A percentile compares a stretch with the other conserved stretches of the same genome.
These are phyloP conservation scores for Exophiala lecanii-corni DNA, from an alignment of 2,329 filamentous ascomycete species.

Conservation along the genomic window DNA sequence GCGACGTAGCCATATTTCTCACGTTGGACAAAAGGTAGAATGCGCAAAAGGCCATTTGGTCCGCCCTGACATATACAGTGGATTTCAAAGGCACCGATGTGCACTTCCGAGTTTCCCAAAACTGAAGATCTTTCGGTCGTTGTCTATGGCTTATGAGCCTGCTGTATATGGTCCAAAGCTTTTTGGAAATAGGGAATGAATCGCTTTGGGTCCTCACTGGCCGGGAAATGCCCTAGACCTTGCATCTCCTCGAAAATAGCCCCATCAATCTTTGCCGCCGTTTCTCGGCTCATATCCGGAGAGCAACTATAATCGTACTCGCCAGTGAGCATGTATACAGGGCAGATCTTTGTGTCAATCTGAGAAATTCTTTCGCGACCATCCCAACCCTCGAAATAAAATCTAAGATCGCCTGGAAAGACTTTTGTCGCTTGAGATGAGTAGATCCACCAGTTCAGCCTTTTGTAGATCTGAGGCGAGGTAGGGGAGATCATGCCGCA, in stretches of 20 bases:
- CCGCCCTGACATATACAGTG: too few species aligned
- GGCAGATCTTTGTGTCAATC: constrained; percentile 46
- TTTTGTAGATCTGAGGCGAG: constrained; percentile 41
- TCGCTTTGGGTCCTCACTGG: constrained; percentile 19
- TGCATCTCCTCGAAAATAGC: constrained; percentile 21
- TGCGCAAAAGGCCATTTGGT: too few species aligned
- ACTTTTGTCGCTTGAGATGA: constrained; percentile 47
- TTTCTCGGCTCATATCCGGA: constrained; percentile 14
- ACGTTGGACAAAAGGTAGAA: too few species aligned
- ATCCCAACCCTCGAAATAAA: constrained; percentile 49
- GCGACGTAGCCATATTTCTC: too few species aligned
- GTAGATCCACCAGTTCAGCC: constrained; percentile 49
- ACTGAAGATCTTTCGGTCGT: too few species aligned
- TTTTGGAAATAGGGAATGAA: constrained; percentile 19
- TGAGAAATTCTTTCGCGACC: constrained; percentile 40
- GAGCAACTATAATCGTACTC: constrained; percentile 23
- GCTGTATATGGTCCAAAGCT: constrained; percentile 18
- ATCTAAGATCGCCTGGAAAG: constrained; percentile 48
- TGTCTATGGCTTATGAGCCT: too few species aligned
- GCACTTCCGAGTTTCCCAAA: too few species aligned
- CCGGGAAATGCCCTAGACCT: constrained; percentile 22
- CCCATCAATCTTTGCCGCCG: constrained; percentile 20
- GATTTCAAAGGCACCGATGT: too few species aligned
- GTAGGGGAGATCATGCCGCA: constrained; percentile 42
- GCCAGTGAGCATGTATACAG: constrained; percentile 49